Conservation (phyloP, 305 asterid species). For the Euphrasia arctica region DNA sequence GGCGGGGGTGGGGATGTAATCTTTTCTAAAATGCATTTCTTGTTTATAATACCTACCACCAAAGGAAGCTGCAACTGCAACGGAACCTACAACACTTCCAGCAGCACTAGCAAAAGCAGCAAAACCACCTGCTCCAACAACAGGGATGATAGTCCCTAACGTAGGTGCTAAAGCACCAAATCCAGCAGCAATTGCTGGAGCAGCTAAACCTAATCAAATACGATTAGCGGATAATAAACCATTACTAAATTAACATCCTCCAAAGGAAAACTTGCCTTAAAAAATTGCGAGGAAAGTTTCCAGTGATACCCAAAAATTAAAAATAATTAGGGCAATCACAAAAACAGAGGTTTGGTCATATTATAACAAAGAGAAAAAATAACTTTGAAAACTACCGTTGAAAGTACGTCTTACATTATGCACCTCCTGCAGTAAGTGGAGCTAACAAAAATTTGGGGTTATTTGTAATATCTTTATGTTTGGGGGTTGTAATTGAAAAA, state of each 20-base stretch:
- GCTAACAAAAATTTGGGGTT: background rate
- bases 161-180: slow-evolving; percentile 93
- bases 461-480: background rate
- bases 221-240: slow-evolving; percentile 14
- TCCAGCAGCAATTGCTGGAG: slow-evolving; percentile 98
- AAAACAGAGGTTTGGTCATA: background rate
- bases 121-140: slow-evolving; percentile 91
- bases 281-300: background rate
- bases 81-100: slow-evolving; percentile 98
- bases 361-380: background rate
- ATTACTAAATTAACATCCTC: slow-evolving; percentile 17
- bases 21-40: slow-evolving; percentile 11
- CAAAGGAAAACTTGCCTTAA: background rate
- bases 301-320: slow-evolving; percentile 13
- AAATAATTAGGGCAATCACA: background rate
- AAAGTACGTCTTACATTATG: background rate
- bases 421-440: background rate
- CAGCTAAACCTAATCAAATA: slow-evolving; percentile 81
- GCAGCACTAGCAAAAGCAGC: slow-evolving; percentile 96
- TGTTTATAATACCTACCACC: slow-evolving; percentile 55
- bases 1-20: too few species aligned
- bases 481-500: background rate
- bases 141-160: slow-evolving; percentile 85
- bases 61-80: slow-evolving; percentile 96
- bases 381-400: background rate